A percentile compares a stretch with the other conserved stretches of the same genome.
Conservation (phyloP, 2,329 filamentous ascomycete genomes). For the Venturia pyrina region DNA sequence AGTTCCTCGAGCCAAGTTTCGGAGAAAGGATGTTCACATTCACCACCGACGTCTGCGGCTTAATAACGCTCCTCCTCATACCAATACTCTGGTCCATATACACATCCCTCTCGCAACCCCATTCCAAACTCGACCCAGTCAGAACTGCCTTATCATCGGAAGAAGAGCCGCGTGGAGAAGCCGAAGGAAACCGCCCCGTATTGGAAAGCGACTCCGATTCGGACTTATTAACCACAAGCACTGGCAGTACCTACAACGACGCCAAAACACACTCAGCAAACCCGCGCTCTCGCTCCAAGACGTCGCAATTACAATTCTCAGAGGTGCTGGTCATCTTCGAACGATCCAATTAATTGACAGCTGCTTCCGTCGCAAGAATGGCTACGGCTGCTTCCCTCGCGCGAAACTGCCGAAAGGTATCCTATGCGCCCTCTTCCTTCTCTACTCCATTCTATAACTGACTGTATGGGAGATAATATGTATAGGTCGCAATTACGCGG, state of each 20-base stretch:
- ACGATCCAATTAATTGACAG: not conserved
- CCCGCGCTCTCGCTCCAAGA: not conserved
- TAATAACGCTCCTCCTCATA: not conserved
- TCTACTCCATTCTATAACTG: not conserved
- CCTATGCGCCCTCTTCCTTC: not conserved
- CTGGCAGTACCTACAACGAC: not conserved
- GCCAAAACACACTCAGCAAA: not conserved
- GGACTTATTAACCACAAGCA: not conserved
- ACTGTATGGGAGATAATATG: slow-evolving; percentile 60
- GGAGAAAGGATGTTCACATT: not conserved
- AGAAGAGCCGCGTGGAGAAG: not conserved
- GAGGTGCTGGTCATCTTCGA: slow-evolving; percentile 6
- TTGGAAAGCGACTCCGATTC: not conserved
- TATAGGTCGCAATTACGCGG: slow-evolving; percentile 96
- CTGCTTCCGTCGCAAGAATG: not conserved
- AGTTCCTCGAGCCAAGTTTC: not conserved
- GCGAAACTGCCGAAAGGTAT: slow-evolving; percentile 39
- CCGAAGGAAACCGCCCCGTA: not conserved
- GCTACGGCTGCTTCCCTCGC: slow-evolving; percentile 22
- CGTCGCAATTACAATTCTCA: not conserved
- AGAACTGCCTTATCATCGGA: not conserved
- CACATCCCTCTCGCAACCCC: not conserved
- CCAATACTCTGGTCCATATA: slow-evolving; percentile 2
- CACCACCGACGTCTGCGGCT: not conserved
- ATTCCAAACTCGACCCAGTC: not conserved